These are phyloP conservation scores for Microstegium vimineum DNA, from an alignment of 176 grass and related monocot species.

Conservation along the genomic window DNA sequence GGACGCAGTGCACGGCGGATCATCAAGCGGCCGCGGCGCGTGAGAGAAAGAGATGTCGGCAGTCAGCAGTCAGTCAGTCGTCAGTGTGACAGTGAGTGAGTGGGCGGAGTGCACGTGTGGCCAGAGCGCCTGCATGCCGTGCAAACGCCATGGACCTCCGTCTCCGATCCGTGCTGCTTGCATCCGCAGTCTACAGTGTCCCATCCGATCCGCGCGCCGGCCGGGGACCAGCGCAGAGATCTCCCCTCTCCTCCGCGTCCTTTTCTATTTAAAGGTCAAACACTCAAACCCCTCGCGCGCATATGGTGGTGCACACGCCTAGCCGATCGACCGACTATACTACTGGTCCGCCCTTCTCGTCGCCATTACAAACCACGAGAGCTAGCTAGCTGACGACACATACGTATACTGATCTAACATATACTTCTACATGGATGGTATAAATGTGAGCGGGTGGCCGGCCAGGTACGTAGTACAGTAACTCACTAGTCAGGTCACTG, in stretches of 20 bases:
- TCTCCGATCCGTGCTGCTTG: slow-evolving; percentile 4
- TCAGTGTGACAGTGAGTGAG: slow-evolving; percentile 8
- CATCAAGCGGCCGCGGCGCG: background rate
- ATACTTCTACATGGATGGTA: background rate
- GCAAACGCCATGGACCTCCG: slow-evolving; percentile 6
- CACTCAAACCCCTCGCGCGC: slow-evolving; percentile 15
- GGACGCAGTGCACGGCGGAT: background rate
- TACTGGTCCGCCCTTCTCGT: background rate
- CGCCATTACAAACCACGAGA: background rate
- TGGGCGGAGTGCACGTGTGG: slow-evolving; percentile 45
- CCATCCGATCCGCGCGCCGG: slow-evolving; percentile 36
- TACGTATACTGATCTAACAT: background rate
- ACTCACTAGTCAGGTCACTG: too few species aligned
- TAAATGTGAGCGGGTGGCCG: background rate
- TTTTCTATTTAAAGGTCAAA: slow-evolving; percentile 48
- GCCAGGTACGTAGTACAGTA: too few species aligned
- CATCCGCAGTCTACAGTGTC: slow-evolving; percentile 34
- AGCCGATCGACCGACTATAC: background rate
- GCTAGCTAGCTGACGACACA: background rate
- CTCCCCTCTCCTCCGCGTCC: slow-evolving; percentile 1
- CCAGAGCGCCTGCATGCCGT: slow-evolving; percentile 26
- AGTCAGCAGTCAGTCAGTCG: too few species aligned
- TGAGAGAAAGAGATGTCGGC: slow-evolving; percentile 22
- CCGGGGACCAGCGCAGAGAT: slow-evolving; percentile 66
- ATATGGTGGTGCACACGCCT: slow-evolving; percentile 21